A percentile compares a stretch with the other conserved stretches of the same genome.
phyloP scores from a whole-genome alignment of 1,284 basidiomycete species.

The Ustilago shanxiensis region DNA sequence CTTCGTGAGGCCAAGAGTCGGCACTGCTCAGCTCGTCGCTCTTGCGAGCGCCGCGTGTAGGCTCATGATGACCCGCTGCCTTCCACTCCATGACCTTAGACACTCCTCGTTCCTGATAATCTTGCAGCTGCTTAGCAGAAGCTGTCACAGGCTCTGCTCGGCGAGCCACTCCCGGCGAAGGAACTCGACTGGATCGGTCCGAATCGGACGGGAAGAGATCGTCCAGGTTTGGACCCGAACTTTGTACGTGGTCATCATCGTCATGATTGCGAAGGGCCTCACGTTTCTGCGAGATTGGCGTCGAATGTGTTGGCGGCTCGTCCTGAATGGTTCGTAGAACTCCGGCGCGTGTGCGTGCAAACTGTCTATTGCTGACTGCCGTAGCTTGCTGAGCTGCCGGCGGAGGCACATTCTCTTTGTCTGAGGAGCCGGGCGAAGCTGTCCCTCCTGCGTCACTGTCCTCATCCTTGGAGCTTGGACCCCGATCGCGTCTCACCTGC shows the following conservation, averaged over 20 bases:
- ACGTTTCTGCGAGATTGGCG: constrained; percentile 18
- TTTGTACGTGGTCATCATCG: not conserved
- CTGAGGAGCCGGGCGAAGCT: constrained; percentile 32
- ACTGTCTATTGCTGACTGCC: not conserved
- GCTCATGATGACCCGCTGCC: constrained; percentile 27
- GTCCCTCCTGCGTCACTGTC: not conserved
- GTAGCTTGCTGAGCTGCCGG: constrained; percentile 2
- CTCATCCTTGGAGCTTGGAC: not conserved
- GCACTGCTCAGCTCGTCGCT: constrained; percentile 2
- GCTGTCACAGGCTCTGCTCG: constrained; percentile 17
- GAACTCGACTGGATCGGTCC: constrained; percentile 11
- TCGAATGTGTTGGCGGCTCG: constrained; percentile 30
- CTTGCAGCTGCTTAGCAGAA: constrained; percentile 21
- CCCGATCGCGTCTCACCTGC: not conserved
- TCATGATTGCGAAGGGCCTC: not conserved
- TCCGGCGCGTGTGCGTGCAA: constrained; percentile 7
- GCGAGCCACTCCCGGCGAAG: constrained; percentile 37
- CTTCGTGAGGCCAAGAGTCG: constrained; percentile 22
- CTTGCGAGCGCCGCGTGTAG: not conserved
- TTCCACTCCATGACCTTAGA: constrained; percentile 49
- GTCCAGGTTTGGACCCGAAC: constrained; percentile 9
- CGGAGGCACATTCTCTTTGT: constrained; percentile 49
- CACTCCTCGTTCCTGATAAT: constrained; percentile 37
- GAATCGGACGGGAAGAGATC: constrained; percentile 21
- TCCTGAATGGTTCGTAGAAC: constrained; percentile 16